phyloP scores from a whole-genome alignment of 352 stramenopile genomes.

The Pythium volutum region DNA sequence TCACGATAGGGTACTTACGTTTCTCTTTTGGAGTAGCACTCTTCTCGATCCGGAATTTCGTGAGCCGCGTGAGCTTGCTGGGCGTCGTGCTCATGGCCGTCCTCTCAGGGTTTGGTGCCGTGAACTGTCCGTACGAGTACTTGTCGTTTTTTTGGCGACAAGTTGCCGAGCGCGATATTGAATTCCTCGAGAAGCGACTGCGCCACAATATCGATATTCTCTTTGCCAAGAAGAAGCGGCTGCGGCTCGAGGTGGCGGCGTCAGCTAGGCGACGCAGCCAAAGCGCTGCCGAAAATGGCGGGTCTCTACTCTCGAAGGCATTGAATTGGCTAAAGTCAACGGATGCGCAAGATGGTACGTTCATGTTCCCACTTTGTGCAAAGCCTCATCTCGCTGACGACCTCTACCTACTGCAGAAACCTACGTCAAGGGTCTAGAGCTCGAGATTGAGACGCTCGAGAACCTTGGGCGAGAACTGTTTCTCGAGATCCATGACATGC shows the following conservation, averaged over 20 bases:
- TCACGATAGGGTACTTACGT: background rate
- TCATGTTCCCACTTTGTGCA: background rate
- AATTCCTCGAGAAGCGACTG: constrained; percentile 75
- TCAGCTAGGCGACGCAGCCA: constrained; percentile 29
- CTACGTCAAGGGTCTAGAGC: constrained; percentile 62
- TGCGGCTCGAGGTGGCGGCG: constrained; percentile 47
- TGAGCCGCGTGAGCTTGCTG: constrained; percentile 77
- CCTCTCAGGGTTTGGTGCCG: constrained; percentile 76
- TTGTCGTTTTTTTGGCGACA: constrained; percentile 79
- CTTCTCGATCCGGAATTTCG: constrained; percentile 78
- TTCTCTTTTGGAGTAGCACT: constrained; percentile 29
- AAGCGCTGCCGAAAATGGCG: constrained; percentile 7
- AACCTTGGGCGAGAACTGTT: constrained; percentile 77
- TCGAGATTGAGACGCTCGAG: constrained; percentile 75
- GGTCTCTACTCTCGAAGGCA: constrained; percentile 34
- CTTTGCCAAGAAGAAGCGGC: constrained; percentile 79
- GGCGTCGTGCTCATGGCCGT: constrained; percentile 82
- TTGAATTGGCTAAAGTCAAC: constrained; percentile 30
- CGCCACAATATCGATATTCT: constrained; percentile 82
- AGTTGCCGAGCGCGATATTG: constrained; percentile 78
- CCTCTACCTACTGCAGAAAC: constrained; percentile 28
- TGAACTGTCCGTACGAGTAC: constrained; percentile 86
- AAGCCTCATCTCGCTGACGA: background rate
- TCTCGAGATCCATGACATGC: constrained; percentile 80
- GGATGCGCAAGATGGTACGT: constrained; percentile 24